These are phyloP conservation scores for Metarhizium rileyi DNA, from an alignment of 2,329 filamentous ascomycete genomes.

Conservation along the genomic window DNA sequence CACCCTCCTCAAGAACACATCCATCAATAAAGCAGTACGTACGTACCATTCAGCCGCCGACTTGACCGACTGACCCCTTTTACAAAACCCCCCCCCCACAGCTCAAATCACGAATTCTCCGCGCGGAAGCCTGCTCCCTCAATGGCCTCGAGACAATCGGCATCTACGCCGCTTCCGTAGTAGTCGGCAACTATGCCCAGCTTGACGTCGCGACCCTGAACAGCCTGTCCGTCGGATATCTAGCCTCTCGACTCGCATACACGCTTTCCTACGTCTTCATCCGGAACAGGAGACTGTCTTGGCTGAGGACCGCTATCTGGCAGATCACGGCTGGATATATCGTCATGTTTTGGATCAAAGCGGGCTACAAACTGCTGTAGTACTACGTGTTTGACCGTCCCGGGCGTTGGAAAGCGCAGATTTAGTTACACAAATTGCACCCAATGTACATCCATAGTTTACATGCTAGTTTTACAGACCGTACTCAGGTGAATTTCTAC, in stretches of 20 bases:
- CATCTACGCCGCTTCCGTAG: slow-evolving; percentile 32
- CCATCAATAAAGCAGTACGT: slow-evolving; percentile 19
- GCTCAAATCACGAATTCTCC: slow-evolving; percentile 44
- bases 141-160: slow-evolving; percentile 37
- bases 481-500: too few species aligned
- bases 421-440: too few species aligned
- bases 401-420: too few species aligned
- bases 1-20: slow-evolving; percentile 21
- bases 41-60: neutral
- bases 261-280: slow-evolving; percentile 33
- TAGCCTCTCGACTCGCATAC: slow-evolving; percentile 29
- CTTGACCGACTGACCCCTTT: neutral
- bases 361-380: slow-evolving; percentile 19
- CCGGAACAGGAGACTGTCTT: slow-evolving; percentile 28
- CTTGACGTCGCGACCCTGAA: slow-evolving; percentile 30
- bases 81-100: slow-evolving; percentile 13
- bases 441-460: too few species aligned
- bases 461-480: too few species aligned
- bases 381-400: neutral
- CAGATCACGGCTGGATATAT: slow-evolving; percentile 21
- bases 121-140: slow-evolving; percentile 38
- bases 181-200: slow-evolving; percentile 34
- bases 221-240: slow-evolving; percentile 27
- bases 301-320: slow-evolving; percentile 31
- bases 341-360: slow-evolving; percentile 30